Percentiles rank a stretch among this genome's conserved stretches.
phyloP scores from a whole-genome alignment of 192 early-diverging fungal genomes.

The Phlyctochytrium bullatum region DNA sequence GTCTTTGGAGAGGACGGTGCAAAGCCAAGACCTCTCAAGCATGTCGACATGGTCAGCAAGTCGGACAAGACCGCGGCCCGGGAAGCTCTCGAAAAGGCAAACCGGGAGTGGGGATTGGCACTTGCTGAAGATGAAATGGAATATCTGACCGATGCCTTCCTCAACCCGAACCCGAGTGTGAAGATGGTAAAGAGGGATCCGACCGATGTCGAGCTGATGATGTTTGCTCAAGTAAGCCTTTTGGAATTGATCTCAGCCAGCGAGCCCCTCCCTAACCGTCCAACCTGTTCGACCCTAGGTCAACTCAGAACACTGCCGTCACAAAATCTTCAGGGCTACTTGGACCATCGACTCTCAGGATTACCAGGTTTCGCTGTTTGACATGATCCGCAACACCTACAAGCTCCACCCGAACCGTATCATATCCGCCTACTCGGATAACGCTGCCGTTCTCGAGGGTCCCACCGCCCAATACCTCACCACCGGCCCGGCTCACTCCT shows the following conservation, averaged over 20 bases:
- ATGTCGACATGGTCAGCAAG: slow-evolving; percentile 54
- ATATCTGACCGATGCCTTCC: slow-evolving; percentile 86
- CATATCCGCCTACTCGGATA: slow-evolving; percentile 96
- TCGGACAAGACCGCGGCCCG: slow-evolving; percentile 41
- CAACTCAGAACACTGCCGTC: slow-evolving; percentile 99
- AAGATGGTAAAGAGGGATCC: slow-evolving; percentile 90
- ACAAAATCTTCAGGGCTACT: slow-evolving; percentile 99
- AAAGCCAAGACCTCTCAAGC: slow-evolving; percentile 55
- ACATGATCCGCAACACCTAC: slow-evolving; percentile 95
- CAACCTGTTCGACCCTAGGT: slow-evolving; percentile 42
- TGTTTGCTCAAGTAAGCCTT: slow-evolving; percentile 87
- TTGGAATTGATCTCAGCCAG: background rate
- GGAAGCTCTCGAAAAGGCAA: slow-evolving; percentile 71
- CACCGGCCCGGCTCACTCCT: slow-evolving; percentile 27
- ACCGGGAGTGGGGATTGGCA: slow-evolving; percentile 89
- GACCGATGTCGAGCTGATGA: slow-evolving; percentile 99
- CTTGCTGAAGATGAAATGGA: slow-evolving; percentile 96
- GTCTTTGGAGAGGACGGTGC: slow-evolving; percentile 64
- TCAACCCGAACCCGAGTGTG: slow-evolving; percentile 32
- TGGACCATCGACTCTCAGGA: slow-evolving; percentile 94
- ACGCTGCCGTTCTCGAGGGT: slow-evolving; percentile 93
- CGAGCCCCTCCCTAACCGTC: background rate
- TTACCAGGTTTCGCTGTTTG: slow-evolving; percentile 83
- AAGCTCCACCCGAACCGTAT: slow-evolving; percentile 75
- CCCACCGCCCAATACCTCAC: slow-evolving; percentile 57